A percentile compares a stretch with the other conserved stretches of the same genome.
Evolutionary conservation across 2,329 filamentous ascomycete genomes (phyloP).

Genomic region (Xylariaceae sp.): DNA sequence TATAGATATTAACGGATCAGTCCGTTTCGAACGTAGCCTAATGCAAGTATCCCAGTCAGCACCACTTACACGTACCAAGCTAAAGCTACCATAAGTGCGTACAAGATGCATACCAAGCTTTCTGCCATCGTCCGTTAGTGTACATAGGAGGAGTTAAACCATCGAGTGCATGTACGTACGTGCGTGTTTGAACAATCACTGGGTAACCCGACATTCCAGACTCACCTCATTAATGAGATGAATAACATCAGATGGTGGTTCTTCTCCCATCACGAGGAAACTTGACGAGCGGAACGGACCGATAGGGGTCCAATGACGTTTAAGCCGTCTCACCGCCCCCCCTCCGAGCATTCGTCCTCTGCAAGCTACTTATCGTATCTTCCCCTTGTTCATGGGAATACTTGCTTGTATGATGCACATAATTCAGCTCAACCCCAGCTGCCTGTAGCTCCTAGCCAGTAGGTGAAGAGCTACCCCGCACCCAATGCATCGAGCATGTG

Average conservation of each 20-base stretch:
- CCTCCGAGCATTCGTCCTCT: conserved; percentile 11
- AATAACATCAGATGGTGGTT: conserved; percentile 25
- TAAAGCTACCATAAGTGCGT: conserved; percentile 4
- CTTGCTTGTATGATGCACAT: conserved; percentile 11
- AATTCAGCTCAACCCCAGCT: conserved; percentile 13
- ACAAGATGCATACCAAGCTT: conserved; percentile 25
- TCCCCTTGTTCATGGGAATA: conserved; percentile 2
- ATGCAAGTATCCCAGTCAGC: conserved; percentile 25
- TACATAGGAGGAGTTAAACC: conserved; percentile 1
- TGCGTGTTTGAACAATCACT: conserved; percentile 13
- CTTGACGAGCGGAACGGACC: conserved; percentile 21
- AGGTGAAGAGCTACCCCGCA: conserved; percentile 22
- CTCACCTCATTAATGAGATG: conserved; percentile 22
- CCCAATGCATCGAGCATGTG: conserved; percentile 12
- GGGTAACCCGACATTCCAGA: conserved; percentile 5
- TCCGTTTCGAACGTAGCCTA: conserved; percentile 13
- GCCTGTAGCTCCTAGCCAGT: too few species aligned
- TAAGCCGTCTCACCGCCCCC: conserved; percentile 20
- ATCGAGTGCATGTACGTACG: not conserved
- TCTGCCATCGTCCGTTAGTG: conserved; percentile 1
- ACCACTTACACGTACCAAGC: too few species aligned
- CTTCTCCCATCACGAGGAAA: conserved; percentile 11
- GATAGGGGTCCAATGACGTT: conserved; percentile 23
- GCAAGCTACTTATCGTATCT: conserved; percentile 1
- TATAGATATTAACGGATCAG: conserved; percentile 14